phyloP scores from a whole-genome alignment of 768 basidiomycete genomes.

The Trametes maxima region DNA sequence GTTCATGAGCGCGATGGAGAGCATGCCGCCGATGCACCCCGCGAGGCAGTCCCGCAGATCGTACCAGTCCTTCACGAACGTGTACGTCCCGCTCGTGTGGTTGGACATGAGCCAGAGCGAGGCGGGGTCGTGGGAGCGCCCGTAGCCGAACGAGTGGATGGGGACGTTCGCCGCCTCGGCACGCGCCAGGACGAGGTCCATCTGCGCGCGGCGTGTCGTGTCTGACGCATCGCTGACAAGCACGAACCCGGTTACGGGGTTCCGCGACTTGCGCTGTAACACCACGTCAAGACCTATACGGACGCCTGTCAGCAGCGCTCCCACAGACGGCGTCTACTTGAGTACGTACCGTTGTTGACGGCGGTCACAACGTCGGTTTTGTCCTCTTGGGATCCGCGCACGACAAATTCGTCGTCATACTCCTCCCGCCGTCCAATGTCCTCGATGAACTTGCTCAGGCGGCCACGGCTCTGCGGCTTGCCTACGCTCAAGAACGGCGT shows the following conservation, averaged over 20 bases:
- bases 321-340: background rate
- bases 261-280: constrained; percentile 90
- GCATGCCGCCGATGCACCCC: constrained; percentile 94
- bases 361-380: constrained; percentile 97
- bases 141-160: constrained; percentile 97
- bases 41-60: constrained; percentile 91
- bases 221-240: constrained; percentile 93
- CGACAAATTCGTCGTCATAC: constrained; percentile 63
- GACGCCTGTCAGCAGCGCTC: background rate
- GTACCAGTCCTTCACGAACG: constrained; percentile 98
- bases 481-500: constrained; percentile 89
- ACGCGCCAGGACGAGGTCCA: constrained; percentile 97
- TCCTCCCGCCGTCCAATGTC: constrained; percentile 52
- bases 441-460: constrained; percentile 80
- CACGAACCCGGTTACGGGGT: constrained; percentile 88
- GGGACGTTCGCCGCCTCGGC: constrained; percentile 96
- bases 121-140: constrained; percentile 94
- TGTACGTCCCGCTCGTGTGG: constrained; percentile 96
- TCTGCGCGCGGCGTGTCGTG: constrained; percentile 90
- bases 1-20: constrained; percentile 89
- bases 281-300: constrained; percentile 84
- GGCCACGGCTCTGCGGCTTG: constrained; percentile 63
- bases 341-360: constrained; percentile 81
- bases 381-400: constrained; percentile 82
- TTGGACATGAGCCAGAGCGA: constrained; percentile 99